Base-by-base conservation (phyloP, 495 filamentous ascomycete species). In the Penicillium flavigenum region DNA sequence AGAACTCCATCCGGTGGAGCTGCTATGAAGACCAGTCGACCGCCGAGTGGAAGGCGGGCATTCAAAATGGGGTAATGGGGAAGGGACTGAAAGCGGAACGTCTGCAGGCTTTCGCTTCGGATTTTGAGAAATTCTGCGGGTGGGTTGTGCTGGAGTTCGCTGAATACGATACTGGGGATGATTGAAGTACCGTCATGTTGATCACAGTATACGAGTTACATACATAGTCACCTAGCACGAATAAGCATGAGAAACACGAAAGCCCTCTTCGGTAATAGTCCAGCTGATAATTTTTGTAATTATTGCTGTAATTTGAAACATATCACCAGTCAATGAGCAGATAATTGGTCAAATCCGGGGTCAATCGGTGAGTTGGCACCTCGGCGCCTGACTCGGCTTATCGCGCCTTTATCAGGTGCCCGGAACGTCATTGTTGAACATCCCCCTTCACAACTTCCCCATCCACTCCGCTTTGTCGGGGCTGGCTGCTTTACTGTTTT, bases 1-100 rank as follows among this genome's bases (percentile, higher is more conserved):
- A 96, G 76, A 98, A 95, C 56, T 95, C 91, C 53, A 86, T 98
- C 39, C 80, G 88, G 29, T 97, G 89, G 88, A 90, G 92, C 22
- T 86, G 87, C 32, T 96, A 89, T 66, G 89, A 92, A 64, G 92
- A 96, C 63, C 86, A 88, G 64, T 73, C 71, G 14, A 57, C 77
- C 3, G 81, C 85, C 10, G 81, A 86, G 50, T 96, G 92, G 88
- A 70, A 78, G 38, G 73, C 79, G 34, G 90, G 84, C 41, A 79
- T 96, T 47, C 83, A 81, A 50, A 83, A 88, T 49, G 92, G 89
- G 2, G 83, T 86, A 20, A 69, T 88, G 59, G 94, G 92, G n/a
- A 76, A 79, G 51, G 87, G 91, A 0, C 55, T 87, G 19, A 86
- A 92, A 68, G 88, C 88, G 2, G 59, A 83, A 57, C 81, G 87